phyloP scores from a whole-genome alignment of 1,284 basidiomycete genomes.

The Porodaedalea pini region DNA sequence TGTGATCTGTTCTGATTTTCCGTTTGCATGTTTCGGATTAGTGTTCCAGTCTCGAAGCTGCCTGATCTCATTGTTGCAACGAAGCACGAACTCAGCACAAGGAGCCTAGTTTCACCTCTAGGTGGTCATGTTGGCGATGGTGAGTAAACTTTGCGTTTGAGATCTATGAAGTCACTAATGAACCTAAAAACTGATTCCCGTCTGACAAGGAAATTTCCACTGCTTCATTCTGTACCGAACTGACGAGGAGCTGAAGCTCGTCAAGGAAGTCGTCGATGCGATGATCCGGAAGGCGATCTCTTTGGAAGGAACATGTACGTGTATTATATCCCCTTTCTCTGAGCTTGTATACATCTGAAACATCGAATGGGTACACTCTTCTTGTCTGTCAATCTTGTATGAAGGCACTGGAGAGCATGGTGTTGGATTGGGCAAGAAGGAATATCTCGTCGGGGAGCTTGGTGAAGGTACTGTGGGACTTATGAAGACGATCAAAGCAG shows the following conservation, averaged over 20 bases:
- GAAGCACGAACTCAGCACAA: slow-evolving; percentile 65
- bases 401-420: slow-evolving; percentile 60
- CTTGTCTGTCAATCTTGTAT: not conserved
- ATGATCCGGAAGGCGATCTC: slow-evolving; percentile 63
- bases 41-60: slow-evolving; percentile 75
- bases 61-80: slow-evolving; percentile 71
- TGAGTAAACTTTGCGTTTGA: slow-evolving; percentile 34
- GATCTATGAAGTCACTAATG: slow-evolving; percentile 24
- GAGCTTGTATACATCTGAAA: slow-evolving; percentile 26
- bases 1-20: slow-evolving; percentile 33
- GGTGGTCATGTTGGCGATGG: slow-evolving; percentile 89
- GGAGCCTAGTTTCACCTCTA: slow-evolving; percentile 66
- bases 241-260: slow-evolving; percentile 54
- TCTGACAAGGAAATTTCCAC: slow-evolving; percentile 56
- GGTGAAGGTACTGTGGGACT: slow-evolving; percentile 73
- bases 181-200: too few relatives aligned
- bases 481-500: slow-evolving; percentile 75
- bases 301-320: slow-evolving; percentile 71
- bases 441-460: slow-evolving; percentile 70
- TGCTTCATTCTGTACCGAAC: slow-evolving; percentile 63
- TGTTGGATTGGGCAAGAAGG: slow-evolving; percentile 76
- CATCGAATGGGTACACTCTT: slow-evolving; percentile 28
- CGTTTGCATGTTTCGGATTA: slow-evolving; percentile 43
- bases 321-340: not conserved
- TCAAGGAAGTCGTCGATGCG: slow-evolving; percentile 60